These are phyloP conservation scores for Pezizomycotina sp. DNA, from an alignment of 2,329 filamentous ascomycete genomes.

Conservation along the genomic window DNA sequence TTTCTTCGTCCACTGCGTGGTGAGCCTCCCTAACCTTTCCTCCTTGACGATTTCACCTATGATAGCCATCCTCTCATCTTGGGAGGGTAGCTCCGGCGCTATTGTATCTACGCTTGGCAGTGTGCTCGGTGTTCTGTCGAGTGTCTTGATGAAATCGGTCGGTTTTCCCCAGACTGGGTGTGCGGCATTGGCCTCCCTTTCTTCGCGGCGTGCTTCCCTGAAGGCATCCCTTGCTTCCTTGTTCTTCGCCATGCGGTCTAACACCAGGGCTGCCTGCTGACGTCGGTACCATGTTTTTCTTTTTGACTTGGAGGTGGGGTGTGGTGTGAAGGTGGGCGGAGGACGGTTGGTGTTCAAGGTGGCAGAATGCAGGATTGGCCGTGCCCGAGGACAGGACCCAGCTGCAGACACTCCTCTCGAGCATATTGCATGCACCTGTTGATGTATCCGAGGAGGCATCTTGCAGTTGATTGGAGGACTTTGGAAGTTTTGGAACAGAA, in stretches of 20 bases:
- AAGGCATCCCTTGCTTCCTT: conserved; percentile 69
- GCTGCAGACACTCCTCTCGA: no score
- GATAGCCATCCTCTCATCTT: conserved; percentile 25
- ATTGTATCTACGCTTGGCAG: conserved; percentile 18
- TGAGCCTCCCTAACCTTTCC: conserved; percentile 55
- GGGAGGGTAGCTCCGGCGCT: conserved; percentile 13
- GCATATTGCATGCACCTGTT: no score
- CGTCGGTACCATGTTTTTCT: conserved; percentile 57
- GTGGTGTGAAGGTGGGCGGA: conserved; percentile 49
- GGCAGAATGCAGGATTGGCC: conserved; percentile 22
- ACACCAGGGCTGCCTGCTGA: no score
- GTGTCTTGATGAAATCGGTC: conserved; percentile 70
- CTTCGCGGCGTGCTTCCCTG: conserved; percentile 48
- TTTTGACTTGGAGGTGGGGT: conserved; percentile 45
- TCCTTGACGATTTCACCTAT: conserved; percentile 34
- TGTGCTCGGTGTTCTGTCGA: conserved; percentile 43
- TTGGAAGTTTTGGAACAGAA: no score
- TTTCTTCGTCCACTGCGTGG: conserved; percentile 44
- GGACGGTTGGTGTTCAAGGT: conserved; percentile 34
- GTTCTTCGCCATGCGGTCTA: conserved; percentile 64
- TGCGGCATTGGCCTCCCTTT: conserved; percentile 49
- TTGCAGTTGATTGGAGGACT: no score
- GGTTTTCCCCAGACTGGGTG: conserved; percentile 60
- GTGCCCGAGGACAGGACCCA: no score
- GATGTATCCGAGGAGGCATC: no score